Evolutionary conservation across 2,329 filamentous ascomycete genomes (phyloP).

Genomic region (Neoarthrinium moseri): DNA sequence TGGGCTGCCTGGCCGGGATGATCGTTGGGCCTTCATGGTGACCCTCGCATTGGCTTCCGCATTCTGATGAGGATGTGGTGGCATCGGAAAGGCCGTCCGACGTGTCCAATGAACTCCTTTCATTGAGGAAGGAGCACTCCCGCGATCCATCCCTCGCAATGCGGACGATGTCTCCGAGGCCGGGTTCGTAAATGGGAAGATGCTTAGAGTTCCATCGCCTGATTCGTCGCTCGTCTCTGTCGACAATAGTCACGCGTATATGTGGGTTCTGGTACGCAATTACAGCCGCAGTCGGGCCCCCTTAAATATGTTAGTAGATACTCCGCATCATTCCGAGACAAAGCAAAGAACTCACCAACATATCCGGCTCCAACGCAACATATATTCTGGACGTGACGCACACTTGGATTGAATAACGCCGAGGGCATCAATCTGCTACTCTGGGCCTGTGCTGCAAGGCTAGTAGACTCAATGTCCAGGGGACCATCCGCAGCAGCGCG

Average conservation of each 20-base stretch:
- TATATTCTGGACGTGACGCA: slow-evolving; percentile 33
- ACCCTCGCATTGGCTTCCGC: slow-evolving; percentile 24
- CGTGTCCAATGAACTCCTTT: slow-evolving; percentile 27
- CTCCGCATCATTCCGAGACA: too few relatives aligned
- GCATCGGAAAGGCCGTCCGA: slow-evolving; percentile 28
- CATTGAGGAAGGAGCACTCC: slow-evolving; percentile 38
- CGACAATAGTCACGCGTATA: slow-evolving; percentile 72
- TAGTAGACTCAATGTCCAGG: slow-evolving; percentile 12
- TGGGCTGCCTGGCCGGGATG: slow-evolving; percentile 51
- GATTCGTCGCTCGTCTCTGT: slow-evolving; percentile 65
- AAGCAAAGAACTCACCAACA: slow-evolving; percentile 49
- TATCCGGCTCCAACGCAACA: slow-evolving; percentile 29
- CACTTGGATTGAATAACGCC: slow-evolving; percentile 11
- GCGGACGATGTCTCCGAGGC: slow-evolving; percentile 65
- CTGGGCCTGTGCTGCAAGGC: slow-evolving; percentile 11
- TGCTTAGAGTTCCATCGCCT: slow-evolving; percentile 71
- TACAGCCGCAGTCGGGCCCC: slow-evolving; percentile 73
- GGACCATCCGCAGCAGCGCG: slow-evolving; percentile 22
- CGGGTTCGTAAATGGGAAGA: slow-evolving; percentile 75
- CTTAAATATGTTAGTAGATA: slow-evolving; percentile 33
- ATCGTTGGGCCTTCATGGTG: slow-evolving; percentile 23
- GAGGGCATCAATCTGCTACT: slow-evolving; percentile 14
- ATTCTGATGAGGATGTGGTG: slow-evolving; percentile 28
- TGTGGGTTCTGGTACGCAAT: slow-evolving; percentile 72
- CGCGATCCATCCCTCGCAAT: slow-evolving; percentile 59